These are phyloP conservation scores for Starmerella cellae DNA, from an alignment of 805 yeast genomes.

Conservation along the genomic window DNA sequence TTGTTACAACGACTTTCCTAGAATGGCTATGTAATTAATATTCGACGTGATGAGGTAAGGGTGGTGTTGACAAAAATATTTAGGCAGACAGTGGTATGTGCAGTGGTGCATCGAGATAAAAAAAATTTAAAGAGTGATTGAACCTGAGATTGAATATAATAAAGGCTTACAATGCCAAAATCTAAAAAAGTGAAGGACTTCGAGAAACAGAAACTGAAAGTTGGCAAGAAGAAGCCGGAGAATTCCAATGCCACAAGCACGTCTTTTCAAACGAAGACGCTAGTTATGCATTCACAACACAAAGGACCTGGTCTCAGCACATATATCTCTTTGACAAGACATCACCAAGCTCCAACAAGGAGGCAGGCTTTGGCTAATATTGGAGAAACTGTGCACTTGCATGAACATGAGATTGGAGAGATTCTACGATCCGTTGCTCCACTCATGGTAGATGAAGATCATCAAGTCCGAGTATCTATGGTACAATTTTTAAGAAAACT, in stretches of 20 bases:
- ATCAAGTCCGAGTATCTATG: slow-evolving; percentile 47
- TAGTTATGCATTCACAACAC: slow-evolving; percentile 36
- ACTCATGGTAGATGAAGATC: slow-evolving; percentile 52
- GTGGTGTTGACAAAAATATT: too few relatives aligned
- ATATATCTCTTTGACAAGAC: slow-evolving; percentile 18
- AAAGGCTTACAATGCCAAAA: slow-evolving; percentile 13
- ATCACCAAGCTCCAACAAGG: slow-evolving; percentile 21
- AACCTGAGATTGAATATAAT: not conserved
- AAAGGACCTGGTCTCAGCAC: slow-evolving; percentile 11
- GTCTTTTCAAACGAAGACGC: slow-evolving; percentile 59
- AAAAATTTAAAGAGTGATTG: too few relatives aligned
- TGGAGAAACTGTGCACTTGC: slow-evolving; percentile 8
- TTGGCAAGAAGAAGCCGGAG: slow-evolving; percentile 67
- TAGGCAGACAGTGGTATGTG: too few relatives aligned
- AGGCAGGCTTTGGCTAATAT: slow-evolving; percentile 21
- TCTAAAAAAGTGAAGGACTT: slow-evolving; percentile 59
- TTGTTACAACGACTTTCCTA: too few relatives aligned
- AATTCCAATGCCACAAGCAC: slow-evolving; percentile 74
- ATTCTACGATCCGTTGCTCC: slow-evolving; percentile 44
- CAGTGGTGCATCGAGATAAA: too few relatives aligned
- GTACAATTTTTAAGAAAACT: slow-evolving; percentile 30
- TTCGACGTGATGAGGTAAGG: too few relatives aligned
- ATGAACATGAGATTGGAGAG: slow-evolving; percentile 13
- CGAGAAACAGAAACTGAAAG: slow-evolving; percentile 63
- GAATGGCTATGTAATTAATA: too few relatives aligned